Base-by-base conservation (phyloP, 208 protist genomes). In the Tetramitus jugosus region DNA sequence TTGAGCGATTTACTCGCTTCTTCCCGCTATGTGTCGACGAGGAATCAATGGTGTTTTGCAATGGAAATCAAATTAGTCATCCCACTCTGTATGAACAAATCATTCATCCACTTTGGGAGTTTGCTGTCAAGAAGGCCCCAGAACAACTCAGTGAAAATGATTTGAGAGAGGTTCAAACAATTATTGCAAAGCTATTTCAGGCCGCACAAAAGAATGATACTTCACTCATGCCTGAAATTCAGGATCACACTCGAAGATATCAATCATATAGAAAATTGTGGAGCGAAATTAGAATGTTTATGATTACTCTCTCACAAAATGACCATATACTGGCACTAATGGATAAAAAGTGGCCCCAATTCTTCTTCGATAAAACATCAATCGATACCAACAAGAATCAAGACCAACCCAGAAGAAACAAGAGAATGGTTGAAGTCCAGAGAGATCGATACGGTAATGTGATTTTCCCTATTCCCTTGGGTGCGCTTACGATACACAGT, bases 281-380 rank as follows among this genome's bases (percentile, higher is more conserved):
- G 67, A n/a, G 67, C 6, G 42, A 74, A 74, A 33, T 74, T 49
- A 17, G 42, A 20, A 33, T 17, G 7, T 37, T 74, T 6, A 2
- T 74, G 2, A 17, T 37, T 0, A 53, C 4, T 0, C 4, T 74
- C 0, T 10, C 6, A 17, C 26, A 53, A 3, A 74, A 74, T 13
- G 31, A 43, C 39, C 26, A 4, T 53, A 6, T 7, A 26, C 10
- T 46, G 20, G 42, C 7, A 39, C 8, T 39, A 0, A 74, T 74
- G 67, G 67, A 74, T 53, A 46, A 14, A 53, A n/a, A 53, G 26
- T 74, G 67, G 67, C 67, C 67, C 6, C 39, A 74, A 39, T 74
- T 53, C n/a, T 53, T 53, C 13, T 45, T 20, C 23, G 67, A 74
- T 52, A 74, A 45, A 17, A 26, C 3, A 6, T 23, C 26, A 42